A percentile compares a stretch with the other conserved stretches of the same genome.
phyloP scores from a whole-genome alignment of 2,329 filamentous ascomycete species.

The Fusarium phyllophilum region DNA sequence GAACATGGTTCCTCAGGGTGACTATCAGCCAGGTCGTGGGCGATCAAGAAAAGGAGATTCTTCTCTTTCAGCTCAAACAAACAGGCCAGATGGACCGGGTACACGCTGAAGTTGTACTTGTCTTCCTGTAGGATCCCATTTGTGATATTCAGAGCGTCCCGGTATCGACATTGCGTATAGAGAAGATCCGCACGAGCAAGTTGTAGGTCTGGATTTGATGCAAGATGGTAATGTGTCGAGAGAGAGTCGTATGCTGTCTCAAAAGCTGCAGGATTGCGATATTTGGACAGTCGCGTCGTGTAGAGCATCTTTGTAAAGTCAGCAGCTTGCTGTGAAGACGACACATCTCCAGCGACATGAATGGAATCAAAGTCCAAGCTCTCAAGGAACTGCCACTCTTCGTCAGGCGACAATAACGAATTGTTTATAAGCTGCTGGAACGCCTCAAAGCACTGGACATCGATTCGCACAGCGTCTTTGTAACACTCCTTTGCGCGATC shows the following conservation, averaged over 20 bases:
- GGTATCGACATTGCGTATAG: constrained; percentile 94
- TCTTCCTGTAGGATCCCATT: constrained; percentile 83
- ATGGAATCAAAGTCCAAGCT: constrained; percentile 91
- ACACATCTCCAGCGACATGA: constrained; percentile 69
- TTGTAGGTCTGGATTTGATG: constrained; percentile 87
- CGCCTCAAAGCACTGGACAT: constrained; percentile 97
- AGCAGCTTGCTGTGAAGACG: constrained; percentile 83
- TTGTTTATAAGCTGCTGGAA: constrained; percentile 99
- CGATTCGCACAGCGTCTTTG: constrained; percentile 95
- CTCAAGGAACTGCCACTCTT: constrained; percentile 90
- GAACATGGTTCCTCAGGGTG: constrained; percentile 91
- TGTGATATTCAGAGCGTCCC: constrained; percentile 85
- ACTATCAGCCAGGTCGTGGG: constrained; percentile 91
- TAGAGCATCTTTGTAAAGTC: constrained; percentile 97
- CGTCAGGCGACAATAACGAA: constrained; percentile 85
- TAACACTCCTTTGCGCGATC: constrained; percentile 98
- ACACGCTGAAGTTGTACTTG: constrained; percentile 87
- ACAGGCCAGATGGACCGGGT: constrained; percentile 91
- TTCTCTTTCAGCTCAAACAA: constrained; percentile 88
- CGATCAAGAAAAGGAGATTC: constrained; percentile 89
- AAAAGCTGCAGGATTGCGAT: constrained; percentile 86
- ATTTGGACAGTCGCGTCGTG: constrained; percentile 94
- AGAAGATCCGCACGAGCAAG: constrained; percentile 89
- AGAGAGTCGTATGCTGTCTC: constrained; percentile 88
- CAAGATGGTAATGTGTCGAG: constrained; percentile 91